Evolutionary conservation across 2,329 filamentous ascomycete genomes (phyloP), one percentile per base, ranked within the genome.

Genomic region (Xylogone sp.): DNA sequence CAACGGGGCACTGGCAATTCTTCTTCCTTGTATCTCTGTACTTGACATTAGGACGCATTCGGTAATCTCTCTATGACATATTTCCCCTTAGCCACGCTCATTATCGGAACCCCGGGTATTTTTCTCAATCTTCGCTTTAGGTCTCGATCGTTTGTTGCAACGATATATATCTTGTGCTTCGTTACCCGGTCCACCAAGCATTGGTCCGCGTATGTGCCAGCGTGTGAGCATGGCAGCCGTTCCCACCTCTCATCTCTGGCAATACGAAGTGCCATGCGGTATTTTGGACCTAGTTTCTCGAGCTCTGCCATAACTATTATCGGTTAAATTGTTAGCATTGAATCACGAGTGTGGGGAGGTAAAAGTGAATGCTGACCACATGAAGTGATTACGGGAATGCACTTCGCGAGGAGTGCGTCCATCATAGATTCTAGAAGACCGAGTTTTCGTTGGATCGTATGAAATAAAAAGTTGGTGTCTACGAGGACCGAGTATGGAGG

Each of bases 401-500:
- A 94, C 64, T 95, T 95, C 18, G 93, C 93, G 68, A 92, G 96
- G 3, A 99, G 79, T 49, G 89, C 88, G 69, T 97, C 91, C 90
- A 97, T 96, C 75, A 97, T 89, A 2, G 87, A 85, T 55, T 93
- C 86, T 18, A 96, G 79, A 12, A 97, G 75, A 29, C 92, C 89
- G 19, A 97, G 82, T 73, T 99, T 97, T 60, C 87, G 83, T 69
- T 92, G 88, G 2, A 97, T 89, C 0, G 91, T 94, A 70, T 96
- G 91, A 39, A 85, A 90, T 56, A 96, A 79, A 66, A 96, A 96
- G 68, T 96, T 96, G 69, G 90, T 93, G 69, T 96, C 88, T 65
- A 92, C 80, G 13, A 94, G 80, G 27, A 7, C 7, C 8, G 7
- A 8, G 75, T 96, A 95, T 1, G 91, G 90, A 3, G 92, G 90